Evolutionary conservation across 805 yeast genomes (phyloP).

Genomic region (Lipomyces kockii): DNA sequence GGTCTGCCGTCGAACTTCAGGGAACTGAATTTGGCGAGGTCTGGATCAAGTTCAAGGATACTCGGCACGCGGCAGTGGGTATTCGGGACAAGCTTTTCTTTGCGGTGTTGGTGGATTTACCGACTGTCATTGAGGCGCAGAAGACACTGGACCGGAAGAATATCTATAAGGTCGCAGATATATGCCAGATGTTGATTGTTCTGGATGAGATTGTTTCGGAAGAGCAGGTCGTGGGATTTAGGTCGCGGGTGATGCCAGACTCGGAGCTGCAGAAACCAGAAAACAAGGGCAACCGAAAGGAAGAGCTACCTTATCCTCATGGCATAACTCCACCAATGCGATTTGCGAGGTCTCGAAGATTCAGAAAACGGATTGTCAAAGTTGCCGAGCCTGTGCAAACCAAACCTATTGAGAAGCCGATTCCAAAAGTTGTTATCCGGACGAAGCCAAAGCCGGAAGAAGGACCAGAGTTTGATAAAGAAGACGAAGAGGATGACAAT

Average conservation of each 20-base stretch:
- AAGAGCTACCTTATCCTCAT: constrained; percentile 55
- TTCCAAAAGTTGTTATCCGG: constrained; percentile 30
- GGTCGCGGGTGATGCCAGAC: constrained; percentile 40
- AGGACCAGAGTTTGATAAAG: constrained; percentile 41
- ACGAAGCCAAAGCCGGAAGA: constrained; percentile 46
- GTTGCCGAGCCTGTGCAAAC: constrained; percentile 16
- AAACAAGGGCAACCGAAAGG: constrained; percentile 29
- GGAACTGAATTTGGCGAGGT: constrained; percentile 71
- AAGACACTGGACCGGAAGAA: constrained; percentile 90
- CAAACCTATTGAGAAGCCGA: constrained; percentile 25
- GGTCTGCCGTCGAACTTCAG: constrained; percentile 40
- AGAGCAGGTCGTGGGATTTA: constrained; percentile 45
- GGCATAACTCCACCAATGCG: constrained; percentile 84
- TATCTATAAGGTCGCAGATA: constrained; percentile 81
- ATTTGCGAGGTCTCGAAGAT: constrained; percentile 69
- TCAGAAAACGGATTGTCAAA: constrained; percentile 70
- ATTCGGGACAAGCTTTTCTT: constrained; percentile 74
- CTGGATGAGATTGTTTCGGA: constrained; percentile 59
- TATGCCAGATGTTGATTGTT: constrained; percentile 83
- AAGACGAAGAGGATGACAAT: constrained; percentile 23
- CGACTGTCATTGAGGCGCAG: constrained; percentile 83
- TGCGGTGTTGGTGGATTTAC: constrained; percentile 85
- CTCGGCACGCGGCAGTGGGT: constrained; percentile 74
- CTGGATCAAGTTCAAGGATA: constrained; percentile 80
- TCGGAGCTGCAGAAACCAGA: constrained; percentile 36